Conservation (phyloP, 1,139 yeast species). For the Protomyces macrosporus region DNA sequence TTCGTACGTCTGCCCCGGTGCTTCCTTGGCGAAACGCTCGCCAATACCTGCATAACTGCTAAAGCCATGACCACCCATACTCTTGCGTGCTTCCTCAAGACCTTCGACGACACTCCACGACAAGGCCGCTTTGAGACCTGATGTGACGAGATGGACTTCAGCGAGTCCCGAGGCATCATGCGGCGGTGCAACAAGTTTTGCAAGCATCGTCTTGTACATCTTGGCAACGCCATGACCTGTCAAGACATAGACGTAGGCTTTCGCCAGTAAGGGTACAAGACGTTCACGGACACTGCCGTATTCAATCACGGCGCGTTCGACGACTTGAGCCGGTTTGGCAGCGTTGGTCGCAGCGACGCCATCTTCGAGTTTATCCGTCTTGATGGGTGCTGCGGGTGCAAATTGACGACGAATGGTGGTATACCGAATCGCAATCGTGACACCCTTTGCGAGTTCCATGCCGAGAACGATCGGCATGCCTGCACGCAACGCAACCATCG, state of each 20-base stretch:
- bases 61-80: constrained; percentile 26
- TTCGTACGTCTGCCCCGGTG: constrained; percentile 24
- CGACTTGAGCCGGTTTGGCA: not conserved
- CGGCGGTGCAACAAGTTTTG: constrained; percentile 12
- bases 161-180: constrained; percentile 24
- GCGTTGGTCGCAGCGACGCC: not conserved
- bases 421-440: constrained; percentile 80
- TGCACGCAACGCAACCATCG: constrained; percentile 82
- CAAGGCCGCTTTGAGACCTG: constrained; percentile 20
- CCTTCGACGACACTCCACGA: constrained; percentile 22
- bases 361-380: constrained; percentile 21
- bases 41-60: constrained; percentile 22
- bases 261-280: constrained; percentile 17
- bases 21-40: constrained; percentile 21
- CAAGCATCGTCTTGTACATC: constrained; percentile 16
- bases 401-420: constrained; percentile 89
- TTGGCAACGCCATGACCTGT: constrained; percentile 15
- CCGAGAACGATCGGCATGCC: constrained; percentile 81
- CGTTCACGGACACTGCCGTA: constrained; percentile 16
- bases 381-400: constrained; percentile 37
- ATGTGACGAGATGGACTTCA: constrained; percentile 20
- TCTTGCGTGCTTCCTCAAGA: constrained; percentile 22
- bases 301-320: constrained; percentile 15
- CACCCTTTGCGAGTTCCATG: constrained; percentile 70
- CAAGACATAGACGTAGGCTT: constrained; percentile 12